Evolutionary conservation across 2,329 filamentous ascomycete genomes (phyloP).

Genomic region (Aspergillus fischeri): DNA sequence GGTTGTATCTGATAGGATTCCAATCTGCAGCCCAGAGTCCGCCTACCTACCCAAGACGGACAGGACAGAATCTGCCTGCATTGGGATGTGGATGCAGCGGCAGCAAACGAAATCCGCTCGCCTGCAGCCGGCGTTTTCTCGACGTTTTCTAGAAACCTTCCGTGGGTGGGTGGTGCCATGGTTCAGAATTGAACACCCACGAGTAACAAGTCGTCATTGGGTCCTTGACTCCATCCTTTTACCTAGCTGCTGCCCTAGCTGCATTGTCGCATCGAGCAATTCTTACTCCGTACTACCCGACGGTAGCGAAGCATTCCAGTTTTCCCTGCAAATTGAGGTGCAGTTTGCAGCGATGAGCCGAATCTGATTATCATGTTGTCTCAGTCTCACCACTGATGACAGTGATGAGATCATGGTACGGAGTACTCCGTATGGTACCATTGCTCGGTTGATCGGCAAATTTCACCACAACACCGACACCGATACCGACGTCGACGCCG

Average conservation of each 20-base stretch:
- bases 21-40: too few relatives aligned
- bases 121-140: conserved; percentile 19
- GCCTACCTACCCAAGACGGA: background rate
- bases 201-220: conserved; percentile 18
- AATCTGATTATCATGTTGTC: background rate
- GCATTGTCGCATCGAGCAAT: conserved; percentile 1
- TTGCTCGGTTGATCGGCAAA: background rate
- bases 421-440: background rate
- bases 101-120: background rate
- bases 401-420: background rate
- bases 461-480: background rate
- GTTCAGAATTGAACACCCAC: background rate
- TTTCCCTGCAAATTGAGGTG: background rate
- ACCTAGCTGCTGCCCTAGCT: conserved; percentile 14
- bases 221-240: conserved; percentile 2
- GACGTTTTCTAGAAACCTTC: conserved; percentile 34
- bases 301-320: too few relatives aligned
- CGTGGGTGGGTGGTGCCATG: conserved; percentile 4
- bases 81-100: conserved; percentile 1
- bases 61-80: background rate
- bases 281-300: background rate
- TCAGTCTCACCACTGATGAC: background rate
- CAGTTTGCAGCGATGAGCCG: too few relatives aligned
- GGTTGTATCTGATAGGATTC: background rate
- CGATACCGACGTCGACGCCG: too few relatives aligned